Base-by-base conservation (phyloP, 2,329 filamentous ascomycete genomes). In the Ophioceras dolichostomum region DNA sequence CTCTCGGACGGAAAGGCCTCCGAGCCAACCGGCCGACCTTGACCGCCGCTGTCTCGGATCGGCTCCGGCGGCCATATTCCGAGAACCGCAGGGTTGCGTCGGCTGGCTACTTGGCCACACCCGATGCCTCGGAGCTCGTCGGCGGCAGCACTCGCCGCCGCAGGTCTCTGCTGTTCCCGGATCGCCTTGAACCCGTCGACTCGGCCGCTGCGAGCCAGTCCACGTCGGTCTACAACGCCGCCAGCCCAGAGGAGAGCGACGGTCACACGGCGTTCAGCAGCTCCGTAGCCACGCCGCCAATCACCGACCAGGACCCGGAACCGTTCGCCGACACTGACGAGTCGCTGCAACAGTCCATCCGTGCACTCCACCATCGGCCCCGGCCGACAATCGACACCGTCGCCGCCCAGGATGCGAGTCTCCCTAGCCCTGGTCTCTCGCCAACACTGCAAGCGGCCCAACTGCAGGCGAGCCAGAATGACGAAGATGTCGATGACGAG, bases 351-450 rank as follows among this genome's bases (percentile, higher is more conserved):
- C n/a, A n/a, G n/a, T n/a, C n/a, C n/a, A 53, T 66, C 40, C 59
- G 65, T 26, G 62, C 62, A 45, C 59, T 65, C 37, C n/a, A n/a
- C n/a, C 69, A 63, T 14, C 51, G 62, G 20, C 54, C 59, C 32
- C 57, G 68, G 21, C 66, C 72, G 18, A 62, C 61, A 34, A 67
- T 88, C 35, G 79, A 87, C 49, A 81, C 77, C 33, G 70, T 80
- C 38, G 75, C 78, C 39, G 78, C 80, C 28, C 83, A 91, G 55
- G 89, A 95, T 64, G 86, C 85, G 45, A 95, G 86, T 59, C 68
- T 98, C 43, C 91, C 91, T 37, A 98, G 91, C 56, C 91, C 91
- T 24, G 88, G 91, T 51, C 63, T 98, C 39, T 98, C 91, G 19
- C 91, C 91, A 4, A 93, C 89, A 5, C 74, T 93, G 41, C 85